A percentile compares a stretch with the other conserved stretches of the same genome.
phyloP scores from a whole-genome alignment of 2,329 filamentous ascomycete genomes.

The Aspergillus glaucus region DNA sequence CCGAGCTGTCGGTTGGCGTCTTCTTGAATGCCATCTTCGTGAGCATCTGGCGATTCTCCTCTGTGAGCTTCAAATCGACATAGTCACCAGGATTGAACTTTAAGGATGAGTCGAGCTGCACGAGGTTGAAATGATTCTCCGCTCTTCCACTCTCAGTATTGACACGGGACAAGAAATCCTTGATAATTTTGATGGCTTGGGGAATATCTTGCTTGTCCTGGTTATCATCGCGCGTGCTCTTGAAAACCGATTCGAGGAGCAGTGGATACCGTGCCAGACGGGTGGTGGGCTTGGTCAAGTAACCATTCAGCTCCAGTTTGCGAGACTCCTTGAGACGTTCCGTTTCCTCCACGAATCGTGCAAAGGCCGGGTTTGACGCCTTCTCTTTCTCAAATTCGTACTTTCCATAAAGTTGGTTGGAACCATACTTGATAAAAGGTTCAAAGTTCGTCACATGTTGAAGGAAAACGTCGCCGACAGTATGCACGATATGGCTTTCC shows the following conservation, averaged over 20 bases:
- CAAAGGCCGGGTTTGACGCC: constrained; percentile 73
- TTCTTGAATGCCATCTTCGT: constrained; percentile 96
- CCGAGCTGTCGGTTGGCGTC: constrained; percentile 74
- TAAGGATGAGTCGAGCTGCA: constrained; percentile 83
- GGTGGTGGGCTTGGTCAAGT: constrained; percentile 95
- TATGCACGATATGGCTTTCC: constrained; percentile 78
- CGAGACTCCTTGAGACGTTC: constrained; percentile 93
- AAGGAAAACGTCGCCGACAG: constrained; percentile 88
- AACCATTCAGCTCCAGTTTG: constrained; percentile 94
- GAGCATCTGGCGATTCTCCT: constrained; percentile 85
- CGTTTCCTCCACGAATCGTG: constrained; percentile 91
- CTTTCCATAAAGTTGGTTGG: constrained; percentile 92
- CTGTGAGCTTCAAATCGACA: constrained; percentile 88
- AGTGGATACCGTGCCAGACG: constrained; percentile 89
- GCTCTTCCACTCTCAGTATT: constrained; percentile 95
- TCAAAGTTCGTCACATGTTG: constrained; percentile 89
- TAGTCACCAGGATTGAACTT: constrained; percentile 85
- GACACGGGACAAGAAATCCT: constrained; percentile 77
- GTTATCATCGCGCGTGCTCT: constrained; percentile 83
- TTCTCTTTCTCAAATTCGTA: constrained; percentile 98
- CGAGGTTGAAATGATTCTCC: constrained; percentile 94
- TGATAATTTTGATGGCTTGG: constrained; percentile 78
- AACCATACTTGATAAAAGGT: constrained; percentile 93
- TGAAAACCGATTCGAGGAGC: constrained; percentile 82
- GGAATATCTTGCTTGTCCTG: constrained; percentile 89